Percentiles rank a stretch among this genome's conserved stretches.
Conservation (phyloP, 192 early-diverging fungal species). For the Coemansia sp. region DNA sequence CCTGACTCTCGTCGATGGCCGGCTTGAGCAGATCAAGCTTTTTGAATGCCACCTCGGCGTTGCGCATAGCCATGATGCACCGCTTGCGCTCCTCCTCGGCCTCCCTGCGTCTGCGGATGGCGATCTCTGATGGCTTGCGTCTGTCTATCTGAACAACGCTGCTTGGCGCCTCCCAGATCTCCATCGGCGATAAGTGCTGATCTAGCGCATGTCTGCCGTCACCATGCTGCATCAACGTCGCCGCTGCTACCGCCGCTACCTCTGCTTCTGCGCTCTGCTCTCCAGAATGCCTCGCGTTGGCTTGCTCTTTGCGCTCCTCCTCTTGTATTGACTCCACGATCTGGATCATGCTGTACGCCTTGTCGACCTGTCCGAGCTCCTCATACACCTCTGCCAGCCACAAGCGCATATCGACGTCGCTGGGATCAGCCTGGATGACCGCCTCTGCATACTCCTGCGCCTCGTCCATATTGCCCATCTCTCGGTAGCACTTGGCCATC, state of each 20-base stretch:
- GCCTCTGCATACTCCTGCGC: conserved; percentile 56
- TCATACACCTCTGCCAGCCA: conserved; percentile 64
- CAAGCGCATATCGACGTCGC: conserved; percentile 58
- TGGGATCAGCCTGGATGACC: conserved; percentile 54
- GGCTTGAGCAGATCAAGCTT: conserved; percentile 33
- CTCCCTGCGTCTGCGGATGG: conserved; percentile 14
- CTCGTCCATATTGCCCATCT: conserved; percentile 54
- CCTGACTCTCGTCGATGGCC: conserved; percentile 11
- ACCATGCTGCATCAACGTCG: background rate
- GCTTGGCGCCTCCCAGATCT: background rate
- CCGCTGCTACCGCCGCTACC: background rate
- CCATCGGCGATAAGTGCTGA: background rate
- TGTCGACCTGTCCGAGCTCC: conserved; percentile 52
- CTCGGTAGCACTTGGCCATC: conserved; percentile 59
- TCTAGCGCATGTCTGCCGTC: background rate
- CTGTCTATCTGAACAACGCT: conserved; percentile 13
- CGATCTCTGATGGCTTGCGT: conserved; percentile 25
- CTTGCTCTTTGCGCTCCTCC: conserved; percentile 2
- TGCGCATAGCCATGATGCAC: conserved; percentile 35
- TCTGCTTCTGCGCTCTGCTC: background rate
- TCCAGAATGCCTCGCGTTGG: background rate
- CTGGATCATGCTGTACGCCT: conserved; percentile 42
- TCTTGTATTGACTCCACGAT: conserved; percentile 36
- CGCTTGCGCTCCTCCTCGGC: conserved; percentile 33
- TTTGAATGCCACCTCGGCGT: conserved; percentile 36